Evolutionary conservation across 2,329 filamentous ascomycete genomes (phyloP).

Genomic region (Apiospora arundinis): DNA sequence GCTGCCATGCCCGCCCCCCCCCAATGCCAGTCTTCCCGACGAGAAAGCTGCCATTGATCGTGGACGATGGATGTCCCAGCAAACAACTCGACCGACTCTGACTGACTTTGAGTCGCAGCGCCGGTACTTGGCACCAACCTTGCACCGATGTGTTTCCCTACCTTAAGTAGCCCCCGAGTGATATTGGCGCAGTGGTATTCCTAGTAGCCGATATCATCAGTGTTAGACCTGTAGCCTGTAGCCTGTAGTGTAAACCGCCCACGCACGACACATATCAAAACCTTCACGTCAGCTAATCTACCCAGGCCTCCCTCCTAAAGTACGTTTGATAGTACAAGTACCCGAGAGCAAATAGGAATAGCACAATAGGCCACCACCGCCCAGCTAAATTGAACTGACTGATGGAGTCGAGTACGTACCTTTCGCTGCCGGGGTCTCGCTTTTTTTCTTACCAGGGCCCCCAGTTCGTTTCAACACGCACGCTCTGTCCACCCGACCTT

Average conservation of each 20-base stretch:
- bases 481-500: conserved; percentile 21
- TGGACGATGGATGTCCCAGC: neutral
- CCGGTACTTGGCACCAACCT: neutral
- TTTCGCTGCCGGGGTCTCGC: conserved; percentile 8
- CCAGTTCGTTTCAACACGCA: conserved; percentile 23
- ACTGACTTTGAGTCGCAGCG: neutral
- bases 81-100: neutral
- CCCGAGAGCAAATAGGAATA: neutral
- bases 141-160: neutral
- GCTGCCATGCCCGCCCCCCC: neutral
- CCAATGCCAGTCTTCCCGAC: too few species aligned
- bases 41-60: neutral
- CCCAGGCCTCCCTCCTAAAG: neutral
- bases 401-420: conserved; percentile 10
- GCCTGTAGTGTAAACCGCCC: neutral
- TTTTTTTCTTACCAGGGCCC: conserved; percentile 16
- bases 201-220: neutral
- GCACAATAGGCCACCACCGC: neutral
- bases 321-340: conserved; percentile 1
- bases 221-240: neutral
- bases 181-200: neutral
- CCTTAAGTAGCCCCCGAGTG: neutral
- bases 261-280: conserved; percentile 18
- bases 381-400: neutral
- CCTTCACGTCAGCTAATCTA: neutral